These are phyloP conservation scores for Venturia nashicola DNA, from an alignment of 2,329 filamentous ascomycete genomes.

Conservation along the genomic window DNA sequence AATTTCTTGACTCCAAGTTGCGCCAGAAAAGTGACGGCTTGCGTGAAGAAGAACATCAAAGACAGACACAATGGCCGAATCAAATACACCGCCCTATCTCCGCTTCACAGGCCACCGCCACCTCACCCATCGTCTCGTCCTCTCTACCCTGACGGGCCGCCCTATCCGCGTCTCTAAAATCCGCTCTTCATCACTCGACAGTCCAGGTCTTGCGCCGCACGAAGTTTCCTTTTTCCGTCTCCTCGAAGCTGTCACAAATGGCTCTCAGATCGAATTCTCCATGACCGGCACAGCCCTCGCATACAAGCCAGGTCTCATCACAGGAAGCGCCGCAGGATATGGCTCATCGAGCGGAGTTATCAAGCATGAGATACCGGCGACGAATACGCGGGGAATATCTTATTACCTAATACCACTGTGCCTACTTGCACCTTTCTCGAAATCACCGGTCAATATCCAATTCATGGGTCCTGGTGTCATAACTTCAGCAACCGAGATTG, in stretches of 20 bases:
- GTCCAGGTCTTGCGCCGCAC: constrained; percentile 79
- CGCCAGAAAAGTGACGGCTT: neutral
- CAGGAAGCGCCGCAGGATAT: constrained; percentile 64
- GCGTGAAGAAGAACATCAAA: neutral
- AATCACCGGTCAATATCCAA: constrained; percentile 77
- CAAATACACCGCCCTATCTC: constrained; percentile 35
- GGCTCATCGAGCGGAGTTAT: constrained; percentile 66
- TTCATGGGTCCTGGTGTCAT: constrained; percentile 89
- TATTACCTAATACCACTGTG: constrained; percentile 89
- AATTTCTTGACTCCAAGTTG: neutral
- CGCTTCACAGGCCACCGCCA: constrained; percentile 76
- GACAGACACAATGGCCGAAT: constrained; percentile 6
- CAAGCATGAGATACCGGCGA: constrained; percentile 51
- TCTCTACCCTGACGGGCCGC: constrained; percentile 82
- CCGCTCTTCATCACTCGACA: constrained; percentile 71
- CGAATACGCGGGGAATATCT: constrained; percentile 66
- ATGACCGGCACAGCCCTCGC: constrained; percentile 90
- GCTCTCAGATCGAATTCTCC: constrained; percentile 86
- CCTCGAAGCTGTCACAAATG: constrained; percentile 89
- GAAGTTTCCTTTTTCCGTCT: constrained; percentile 94
- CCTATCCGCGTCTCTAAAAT: constrained; percentile 90
- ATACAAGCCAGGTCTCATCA: constrained; percentile 86
- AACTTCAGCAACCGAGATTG: constrained; percentile 68
- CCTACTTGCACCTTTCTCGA: constrained; percentile 84
- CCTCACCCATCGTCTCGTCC: constrained; percentile 71